phyloP scores from a whole-genome alignment of 441 rosid genomes.

The Populus hybrid region DNA sequence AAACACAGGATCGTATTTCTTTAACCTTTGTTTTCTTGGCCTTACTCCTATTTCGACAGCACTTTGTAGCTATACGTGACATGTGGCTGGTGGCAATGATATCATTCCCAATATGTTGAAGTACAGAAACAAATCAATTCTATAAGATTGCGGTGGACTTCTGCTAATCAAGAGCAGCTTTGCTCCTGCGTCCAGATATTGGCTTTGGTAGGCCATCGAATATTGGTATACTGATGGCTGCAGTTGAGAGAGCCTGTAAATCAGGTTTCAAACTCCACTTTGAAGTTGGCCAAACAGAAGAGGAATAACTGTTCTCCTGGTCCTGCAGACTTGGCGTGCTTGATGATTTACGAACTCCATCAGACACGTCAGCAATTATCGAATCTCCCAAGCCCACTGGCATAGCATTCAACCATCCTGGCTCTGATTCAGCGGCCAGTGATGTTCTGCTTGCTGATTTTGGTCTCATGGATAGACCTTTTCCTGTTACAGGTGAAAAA shows the following conservation, averaged over 20 bases:
- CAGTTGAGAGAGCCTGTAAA: constrained; percentile 52
- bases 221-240: constrained; percentile 53
- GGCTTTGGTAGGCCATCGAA: constrained; percentile 76
- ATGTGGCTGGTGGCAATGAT: not conserved
- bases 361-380: constrained; percentile 33
- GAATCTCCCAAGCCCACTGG: constrained; percentile 50
- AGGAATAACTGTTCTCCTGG: constrained; percentile 36
- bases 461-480: constrained; percentile 49
- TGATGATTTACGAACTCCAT: constrained; percentile 55
- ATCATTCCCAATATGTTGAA: constrained; percentile 9
- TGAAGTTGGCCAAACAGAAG: constrained; percentile 52
- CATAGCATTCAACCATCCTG: constrained; percentile 38
- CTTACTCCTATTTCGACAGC: constrained; percentile 6
- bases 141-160: not conserved
- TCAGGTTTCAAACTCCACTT: constrained; percentile 69
- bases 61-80: constrained; percentile 9
- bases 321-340: constrained; percentile 66
- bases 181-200: constrained; percentile 51
- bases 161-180: constrained; percentile 69
- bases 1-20: not conserved
- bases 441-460: constrained; percentile 49
- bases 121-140: constrained; percentile 3
- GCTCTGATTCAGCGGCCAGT: constrained; percentile 34
- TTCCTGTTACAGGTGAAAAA: constrained; percentile 45
- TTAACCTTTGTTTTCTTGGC: not conserved